These are phyloP conservation scores for Planoprotostelium fungivorum DNA, from an alignment of 78 protist genomes.

Conservation along the genomic window DNA sequence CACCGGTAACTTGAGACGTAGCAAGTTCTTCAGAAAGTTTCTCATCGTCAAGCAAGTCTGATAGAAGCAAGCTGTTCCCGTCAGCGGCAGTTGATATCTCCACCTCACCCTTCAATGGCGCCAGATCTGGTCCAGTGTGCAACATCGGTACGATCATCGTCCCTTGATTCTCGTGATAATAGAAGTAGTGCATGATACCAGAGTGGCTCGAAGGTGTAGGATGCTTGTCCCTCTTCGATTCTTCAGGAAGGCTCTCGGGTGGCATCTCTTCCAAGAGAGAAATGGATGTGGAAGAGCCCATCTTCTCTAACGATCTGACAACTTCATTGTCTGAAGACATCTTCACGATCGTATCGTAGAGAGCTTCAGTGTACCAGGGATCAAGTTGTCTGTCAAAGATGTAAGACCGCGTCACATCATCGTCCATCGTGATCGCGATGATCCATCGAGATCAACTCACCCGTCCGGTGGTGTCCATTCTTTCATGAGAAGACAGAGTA, in stretches of 20 bases:
- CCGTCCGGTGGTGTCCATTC: background rate
- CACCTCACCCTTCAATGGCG: background rate
- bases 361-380: background rate
- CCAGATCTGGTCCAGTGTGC: background rate
- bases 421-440: background rate
- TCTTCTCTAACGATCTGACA: background rate
- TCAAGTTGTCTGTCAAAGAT: background rate
- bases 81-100: background rate
- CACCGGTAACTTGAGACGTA: background rate
- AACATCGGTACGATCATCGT: background rate
- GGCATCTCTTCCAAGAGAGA: background rate
- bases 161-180: background rate
- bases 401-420: too few relatives aligned
- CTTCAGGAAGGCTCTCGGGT: background rate
- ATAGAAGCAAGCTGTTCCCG: background rate
- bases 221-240: too few relatives aligned
- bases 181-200: background rate
- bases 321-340: background rate
- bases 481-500: background rate
- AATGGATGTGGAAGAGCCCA: background rate
- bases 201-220: too few relatives aligned
- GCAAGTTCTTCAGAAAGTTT: background rate
- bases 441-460: background rate
- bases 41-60: background rate
- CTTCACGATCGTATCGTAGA: background rate